Evolutionary conservation across 2,329 filamentous ascomycete genomes (phyloP).

Genomic region (Tolypocladium sp.): DNA sequence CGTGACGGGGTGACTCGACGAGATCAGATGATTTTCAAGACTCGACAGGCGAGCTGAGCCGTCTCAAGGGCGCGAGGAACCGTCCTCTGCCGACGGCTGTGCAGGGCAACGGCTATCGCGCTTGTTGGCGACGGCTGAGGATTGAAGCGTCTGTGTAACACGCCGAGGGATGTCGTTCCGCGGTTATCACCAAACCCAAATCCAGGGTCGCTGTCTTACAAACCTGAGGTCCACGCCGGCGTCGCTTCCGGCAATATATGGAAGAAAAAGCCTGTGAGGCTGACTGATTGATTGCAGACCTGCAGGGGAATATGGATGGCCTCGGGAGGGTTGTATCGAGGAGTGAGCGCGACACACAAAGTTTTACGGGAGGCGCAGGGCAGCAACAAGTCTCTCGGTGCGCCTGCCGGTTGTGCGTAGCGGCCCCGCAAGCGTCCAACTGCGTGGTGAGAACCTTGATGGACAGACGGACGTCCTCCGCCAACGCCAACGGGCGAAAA

Average conservation of each 20-base stretch:
- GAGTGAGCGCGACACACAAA: not conserved
- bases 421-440: not conserved
- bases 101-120: not conserved
- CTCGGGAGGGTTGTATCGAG: not conserved
- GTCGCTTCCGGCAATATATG: not conserved
- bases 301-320: not conserved
- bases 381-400: not conserved
- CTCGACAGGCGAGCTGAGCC: not conserved
- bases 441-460: conserved; percentile 4
- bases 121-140: not conserved
- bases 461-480: not conserved
- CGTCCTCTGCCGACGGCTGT: not conserved
- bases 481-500: not conserved
- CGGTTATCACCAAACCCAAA: not conserved
- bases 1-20: not conserved
- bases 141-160: not conserved
- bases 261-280: not conserved
- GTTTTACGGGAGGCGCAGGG: not conserved
- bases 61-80: not conserved
- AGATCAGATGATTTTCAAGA: not conserved
- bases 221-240: not conserved
- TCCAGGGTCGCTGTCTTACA: not conserved
- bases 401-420: not conserved
- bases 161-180: not conserved
- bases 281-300: no score